Conservation (phyloP, 1,284 basidiomycete species). For the Ustilago curta region DNA sequence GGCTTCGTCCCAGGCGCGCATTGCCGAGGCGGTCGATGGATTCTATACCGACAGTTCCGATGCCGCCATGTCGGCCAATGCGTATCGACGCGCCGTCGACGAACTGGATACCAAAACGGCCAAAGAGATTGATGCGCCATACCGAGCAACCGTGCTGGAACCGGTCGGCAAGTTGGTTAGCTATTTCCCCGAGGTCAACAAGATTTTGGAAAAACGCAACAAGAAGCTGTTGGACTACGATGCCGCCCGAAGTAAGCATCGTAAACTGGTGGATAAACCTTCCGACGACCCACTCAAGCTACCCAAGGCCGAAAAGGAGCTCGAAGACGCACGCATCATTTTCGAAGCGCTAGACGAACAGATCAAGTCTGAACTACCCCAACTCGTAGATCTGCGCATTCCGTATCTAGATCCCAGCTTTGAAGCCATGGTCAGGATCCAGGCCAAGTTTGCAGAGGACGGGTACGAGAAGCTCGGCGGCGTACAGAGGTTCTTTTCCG, state of each 20-base stretch:
- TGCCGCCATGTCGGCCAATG: slow-evolving; percentile 95
- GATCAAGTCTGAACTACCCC: slow-evolving; percentile 88
- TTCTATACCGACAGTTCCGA: slow-evolving; percentile 80
- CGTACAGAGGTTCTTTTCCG: slow-evolving; percentile 82
- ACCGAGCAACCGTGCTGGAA: slow-evolving; percentile 92
- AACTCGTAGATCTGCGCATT: slow-evolving; percentile 91
- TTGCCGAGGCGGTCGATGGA: slow-evolving; percentile 91
- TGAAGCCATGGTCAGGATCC: slow-evolving; percentile 95
- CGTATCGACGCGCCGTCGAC: slow-evolving; percentile 94
- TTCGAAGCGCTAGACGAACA: slow-evolving; percentile 94
- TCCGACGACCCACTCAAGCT: slow-evolving; percentile 91
- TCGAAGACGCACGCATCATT: slow-evolving; percentile 91
- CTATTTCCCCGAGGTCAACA: slow-evolving; percentile 94
- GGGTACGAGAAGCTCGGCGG: slow-evolving; percentile 97
- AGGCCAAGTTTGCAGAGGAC: slow-evolving; percentile 95
- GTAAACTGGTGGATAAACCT: slow-evolving; percentile 92
- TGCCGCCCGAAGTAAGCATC: slow-evolving; percentile 78
- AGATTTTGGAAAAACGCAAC: slow-evolving; percentile 91
- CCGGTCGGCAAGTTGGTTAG: slow-evolving; percentile 92
- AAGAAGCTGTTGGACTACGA: slow-evolving; percentile 99
- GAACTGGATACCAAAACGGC: slow-evolving; percentile 89
- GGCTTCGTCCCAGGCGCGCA: slow-evolving; percentile 89
- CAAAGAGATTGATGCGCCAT: slow-evolving; percentile 90
- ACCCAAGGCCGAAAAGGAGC: slow-evolving; percentile 91
- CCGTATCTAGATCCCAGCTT: slow-evolving; percentile 99